Evolutionary conservation across 2,329 filamentous ascomycete species (phyloP).

Genomic region (Microcera coccophila): DNA sequence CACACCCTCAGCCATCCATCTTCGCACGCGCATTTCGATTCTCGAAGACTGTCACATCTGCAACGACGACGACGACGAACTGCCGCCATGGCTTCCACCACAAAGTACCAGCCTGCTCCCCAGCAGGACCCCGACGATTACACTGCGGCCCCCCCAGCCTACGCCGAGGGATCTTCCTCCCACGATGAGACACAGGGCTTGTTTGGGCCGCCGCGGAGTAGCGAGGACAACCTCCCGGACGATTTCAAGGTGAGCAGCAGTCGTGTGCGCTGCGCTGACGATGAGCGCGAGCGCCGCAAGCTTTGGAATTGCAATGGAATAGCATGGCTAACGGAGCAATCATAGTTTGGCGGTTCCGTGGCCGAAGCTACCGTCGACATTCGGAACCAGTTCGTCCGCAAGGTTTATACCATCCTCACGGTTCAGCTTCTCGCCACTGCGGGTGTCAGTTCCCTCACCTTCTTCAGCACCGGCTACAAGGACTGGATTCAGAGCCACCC

Average conservation of each 20-base stretch:
- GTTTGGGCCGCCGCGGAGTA: slow-evolving; percentile 66
- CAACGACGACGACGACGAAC: too few relatives aligned
- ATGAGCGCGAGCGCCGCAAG: not conserved
- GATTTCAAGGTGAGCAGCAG: slow-evolving; percentile 77
- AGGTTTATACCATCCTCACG: slow-evolving; percentile 98
- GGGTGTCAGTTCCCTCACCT: slow-evolving; percentile 75
- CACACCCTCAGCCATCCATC: not conserved
- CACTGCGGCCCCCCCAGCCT: slow-evolving; percentile 78
- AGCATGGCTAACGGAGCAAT: slow-evolving; percentile 14
- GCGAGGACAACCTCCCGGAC: slow-evolving; percentile 89
- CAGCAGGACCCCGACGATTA: slow-evolving; percentile 85
- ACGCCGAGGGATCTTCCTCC: slow-evolving; percentile 55
- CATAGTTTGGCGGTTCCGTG: slow-evolving; percentile 83
- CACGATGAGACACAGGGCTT: slow-evolving; percentile 53
- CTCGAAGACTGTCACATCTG: not conserved
- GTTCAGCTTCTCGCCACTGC: slow-evolving; percentile 85
- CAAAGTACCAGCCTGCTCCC: slow-evolving; percentile 79
- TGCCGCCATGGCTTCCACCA: slow-evolving; percentile 62
- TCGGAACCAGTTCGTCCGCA: slow-evolving; percentile 92
- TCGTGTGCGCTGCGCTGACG: too few relatives aligned
- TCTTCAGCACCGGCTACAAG: slow-evolving; percentile 77
- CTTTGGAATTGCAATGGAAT: not conserved
- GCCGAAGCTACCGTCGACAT: slow-evolving; percentile 93
- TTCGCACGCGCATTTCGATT: not conserved
- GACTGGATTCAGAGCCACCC: slow-evolving; percentile 80